Evolutionary conservation across 768 basidiomycete genomes (phyloP).

Genomic region (Leccinum obscurum): DNA sequence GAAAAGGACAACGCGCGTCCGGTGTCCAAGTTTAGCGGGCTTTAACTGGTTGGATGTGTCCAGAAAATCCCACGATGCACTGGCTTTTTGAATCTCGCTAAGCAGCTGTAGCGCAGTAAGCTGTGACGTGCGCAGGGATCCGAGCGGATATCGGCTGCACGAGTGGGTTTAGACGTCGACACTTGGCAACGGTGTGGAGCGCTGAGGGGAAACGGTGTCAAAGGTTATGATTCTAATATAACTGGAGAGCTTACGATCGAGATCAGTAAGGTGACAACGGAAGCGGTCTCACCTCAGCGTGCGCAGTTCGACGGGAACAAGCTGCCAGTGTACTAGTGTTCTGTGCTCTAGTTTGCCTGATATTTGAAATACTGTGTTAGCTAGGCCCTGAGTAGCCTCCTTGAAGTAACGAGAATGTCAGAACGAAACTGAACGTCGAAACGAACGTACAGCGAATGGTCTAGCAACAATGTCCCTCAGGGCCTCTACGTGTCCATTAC

Average conservation of each 20-base stretch:
- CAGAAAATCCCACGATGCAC: neutral
- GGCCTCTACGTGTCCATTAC: too few species aligned
- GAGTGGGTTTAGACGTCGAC: neutral
- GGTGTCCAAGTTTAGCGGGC: too few species aligned
- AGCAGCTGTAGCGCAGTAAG: neutral
- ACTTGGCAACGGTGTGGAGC: neutral
- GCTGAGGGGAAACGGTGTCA: too few species aligned
- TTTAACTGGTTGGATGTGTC: neutral
- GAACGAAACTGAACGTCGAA: neutral
- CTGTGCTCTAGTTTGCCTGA: too few species aligned
- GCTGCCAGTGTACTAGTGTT: too few species aligned
- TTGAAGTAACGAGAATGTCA: neutral
- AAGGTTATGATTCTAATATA: neutral
- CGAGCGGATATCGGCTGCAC: neutral
- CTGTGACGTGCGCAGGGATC: neutral
- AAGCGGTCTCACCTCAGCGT: neutral
- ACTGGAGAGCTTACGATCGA: neutral
- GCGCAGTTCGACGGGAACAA: neutral
- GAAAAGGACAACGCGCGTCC: neutral
- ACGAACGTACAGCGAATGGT: too few species aligned
- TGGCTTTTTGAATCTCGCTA: neutral
- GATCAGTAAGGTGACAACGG: neutral
- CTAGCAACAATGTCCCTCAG: too few species aligned
- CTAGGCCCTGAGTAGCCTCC: too few species aligned
- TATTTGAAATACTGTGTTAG: too few species aligned